Base-by-base conservation (phyloP, 768 basidiomycete genomes). In the Pulveroboletus ravenelii region DNA sequence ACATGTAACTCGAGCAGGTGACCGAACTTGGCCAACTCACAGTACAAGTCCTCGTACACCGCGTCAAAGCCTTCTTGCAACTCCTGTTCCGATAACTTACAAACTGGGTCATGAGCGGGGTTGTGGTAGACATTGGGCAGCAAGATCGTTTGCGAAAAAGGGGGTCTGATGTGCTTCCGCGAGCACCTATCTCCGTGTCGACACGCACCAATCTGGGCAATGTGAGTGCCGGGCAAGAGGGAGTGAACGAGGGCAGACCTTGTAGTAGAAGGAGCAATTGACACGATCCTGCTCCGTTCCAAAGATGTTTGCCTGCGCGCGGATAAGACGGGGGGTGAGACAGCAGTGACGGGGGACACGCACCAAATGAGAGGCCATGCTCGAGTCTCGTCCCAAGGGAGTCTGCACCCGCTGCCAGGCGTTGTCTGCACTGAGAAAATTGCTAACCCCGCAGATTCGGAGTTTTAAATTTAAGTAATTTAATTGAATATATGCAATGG, bases 211-310 rank as follows among this genome's bases (percentile, higher is more conserved):
- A 99, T 99, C 89, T 94, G 51, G 34, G 44, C 44, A 53, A 20
- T 5, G 42, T 55, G 7, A 61, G 43, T 14, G 12, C 14, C 43
- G 23, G 50, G n/a, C 46, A 48, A 39, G 15, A 43, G 41, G 15
- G 8, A 7, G 17, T 17, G 31, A 10, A 34, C 47, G 50, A 35
- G 37, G 35, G 68, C 80, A 31, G 54, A 89, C 89, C 74, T 95
- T 95, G 76, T 95, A 93, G 73, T 96, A 98, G 75, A 99, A 98
- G 1, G 94, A 97, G 66, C 95, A 99, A 67, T 99, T 99, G 56
- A 99, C 95, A 61, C 94, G 86, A 66, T 91, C 89, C 69, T 91
- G 89, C 70, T 92, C 89, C 54, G 90, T 93, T 58, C 91, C 91
- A 61, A 95, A 97, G 67, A 97, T 97, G 55, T 94, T 93, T 54